Evolutionary conservation across 257 asterid genomes (phyloP), one percentile per base, ranked within the genome.

Genomic region (Solanum etuberosum): DNA sequence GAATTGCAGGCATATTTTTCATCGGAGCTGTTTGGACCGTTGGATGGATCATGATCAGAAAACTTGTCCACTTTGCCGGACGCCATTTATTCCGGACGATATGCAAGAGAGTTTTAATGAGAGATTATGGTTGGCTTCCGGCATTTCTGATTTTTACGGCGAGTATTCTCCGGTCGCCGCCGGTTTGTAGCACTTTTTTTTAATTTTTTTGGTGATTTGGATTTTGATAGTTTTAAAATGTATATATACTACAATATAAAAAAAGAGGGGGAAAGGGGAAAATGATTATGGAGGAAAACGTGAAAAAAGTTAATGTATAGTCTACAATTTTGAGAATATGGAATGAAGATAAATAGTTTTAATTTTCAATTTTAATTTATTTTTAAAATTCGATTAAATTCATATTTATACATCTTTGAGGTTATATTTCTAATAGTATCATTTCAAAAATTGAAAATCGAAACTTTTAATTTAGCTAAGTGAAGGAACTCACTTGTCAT

Each of bases 1-100:
- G 31, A 97, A 95, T 86, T 97, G 99, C 89, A 86, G 97, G 27
- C 99, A 97, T 83, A 85, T 97, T 8, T 97, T 95, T 76, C 99
- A 97, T 87, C 85, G 94, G 92, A 87, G 90, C 80, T 97, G 99
- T 88, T 86, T 97, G 68, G 99, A 97, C 95, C 98, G 99, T 42
- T 97, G 99, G 99, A 96, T 97, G 97, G 99, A 96, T 89, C 99
- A 95, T 88, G 99, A 95, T 90, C 99, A 94, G 98, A 95, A 95
- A 73, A 97, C 99, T 78, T 97, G 99, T 57, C 99, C 99, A 4
- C 95, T 97, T 29, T 97, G 99, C 88, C 91, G 99, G 35, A 93
- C 95, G 86, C 92, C 92, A 42, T 93, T 97, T 34, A 89, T 97
- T 2, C 98, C 99, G 23, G 98, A 93, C 65, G 98, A 96, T 92